A percentile compares a stretch with the other conserved stretches of the same genome.
Conservation (phyloP, 2,329 filamentous ascomycete genomes). For the Dothistroma septosporum region DNA sequence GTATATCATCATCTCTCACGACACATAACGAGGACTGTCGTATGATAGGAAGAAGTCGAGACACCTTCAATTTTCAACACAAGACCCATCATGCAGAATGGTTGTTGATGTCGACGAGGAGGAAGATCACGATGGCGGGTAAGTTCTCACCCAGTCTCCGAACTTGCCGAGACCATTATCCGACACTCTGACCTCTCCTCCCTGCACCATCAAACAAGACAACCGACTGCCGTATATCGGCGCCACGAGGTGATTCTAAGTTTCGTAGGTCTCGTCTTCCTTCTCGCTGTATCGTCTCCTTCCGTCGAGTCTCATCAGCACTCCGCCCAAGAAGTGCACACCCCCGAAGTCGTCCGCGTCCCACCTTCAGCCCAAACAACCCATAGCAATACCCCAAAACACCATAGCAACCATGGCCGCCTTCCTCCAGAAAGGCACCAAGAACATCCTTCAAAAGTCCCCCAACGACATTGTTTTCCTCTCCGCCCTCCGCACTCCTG, state of each 20-base stretch:
- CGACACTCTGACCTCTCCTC: not conserved
- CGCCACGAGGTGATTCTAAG: not conserved
- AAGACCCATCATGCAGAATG: not conserved
- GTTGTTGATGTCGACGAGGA: not conserved
- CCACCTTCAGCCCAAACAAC: not conserved
- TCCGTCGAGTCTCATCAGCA: not conserved
- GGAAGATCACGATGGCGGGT: not conserved
- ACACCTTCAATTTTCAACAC: not conserved
- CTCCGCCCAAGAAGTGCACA: too few species aligned
- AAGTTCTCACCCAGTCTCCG: not conserved
- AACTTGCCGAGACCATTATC: not conserved
- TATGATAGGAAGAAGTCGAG: too few species aligned
- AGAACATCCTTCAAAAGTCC: slow-evolving; percentile 71
- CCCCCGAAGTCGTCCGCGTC: not conserved
- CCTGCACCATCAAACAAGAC: not conserved
- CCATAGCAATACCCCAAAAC: not conserved
- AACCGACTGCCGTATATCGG: not conserved
- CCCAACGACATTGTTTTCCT: slow-evolving; percentile 83
- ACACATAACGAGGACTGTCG: too few species aligned
- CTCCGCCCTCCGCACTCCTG: slow-evolving; percentile 81
- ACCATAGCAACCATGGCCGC: slow-evolving; percentile 36
- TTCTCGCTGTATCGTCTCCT: not conserved
- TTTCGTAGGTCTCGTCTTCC: not conserved
- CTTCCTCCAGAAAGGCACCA: slow-evolving; percentile 56
- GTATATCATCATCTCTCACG: too few species aligned